Conservation (phyloP, 139 green algal genomes). For the Chlamydomonas eustigma region DNA sequence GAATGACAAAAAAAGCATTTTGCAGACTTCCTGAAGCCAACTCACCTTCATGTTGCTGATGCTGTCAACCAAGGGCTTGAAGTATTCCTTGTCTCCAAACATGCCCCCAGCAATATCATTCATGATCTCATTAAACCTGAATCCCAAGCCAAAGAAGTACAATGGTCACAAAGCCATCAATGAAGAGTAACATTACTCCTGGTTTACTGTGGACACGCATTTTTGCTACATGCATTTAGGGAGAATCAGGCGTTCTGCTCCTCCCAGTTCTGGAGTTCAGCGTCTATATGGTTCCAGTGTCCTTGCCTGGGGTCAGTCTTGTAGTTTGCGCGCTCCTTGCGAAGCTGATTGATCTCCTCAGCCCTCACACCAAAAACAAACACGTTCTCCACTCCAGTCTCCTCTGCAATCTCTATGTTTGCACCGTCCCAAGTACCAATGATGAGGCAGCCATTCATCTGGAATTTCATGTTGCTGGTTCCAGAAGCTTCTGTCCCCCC, state of each 20-base stretch:
- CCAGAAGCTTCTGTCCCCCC: constrained; percentile 72
- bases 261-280: too few relatives aligned
- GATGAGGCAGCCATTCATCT: constrained; percentile 91
- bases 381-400: constrained; percentile 63
- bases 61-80: constrained; percentile 84
- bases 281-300: too few relatives aligned
- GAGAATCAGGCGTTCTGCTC: too few relatives aligned
- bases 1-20: not conserved
- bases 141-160: too few relatives aligned
- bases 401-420: constrained; percentile 97
- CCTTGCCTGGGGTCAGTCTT: constrained; percentile 60
- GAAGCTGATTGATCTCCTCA: constrained; percentile 60
- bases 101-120: constrained; percentile 66
- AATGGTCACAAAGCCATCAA: not conserved
- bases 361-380: constrained; percentile 82
- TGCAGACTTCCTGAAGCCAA: too few relatives aligned
- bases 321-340: constrained; percentile 83
- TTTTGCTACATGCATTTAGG: too few relatives aligned
- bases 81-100: constrained; percentile 91
- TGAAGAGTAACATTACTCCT: not conserved
- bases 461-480: constrained; percentile 99
- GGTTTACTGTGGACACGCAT: not conserved
- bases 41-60: constrained; percentile 27
- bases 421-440: constrained; percentile 79
- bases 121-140: constrained; percentile 58